These are phyloP conservation scores for Pseudozyma hubeiensis DNA, from an alignment of 1,284 basidiomycete genomes.

Conservation along the genomic window DNA sequence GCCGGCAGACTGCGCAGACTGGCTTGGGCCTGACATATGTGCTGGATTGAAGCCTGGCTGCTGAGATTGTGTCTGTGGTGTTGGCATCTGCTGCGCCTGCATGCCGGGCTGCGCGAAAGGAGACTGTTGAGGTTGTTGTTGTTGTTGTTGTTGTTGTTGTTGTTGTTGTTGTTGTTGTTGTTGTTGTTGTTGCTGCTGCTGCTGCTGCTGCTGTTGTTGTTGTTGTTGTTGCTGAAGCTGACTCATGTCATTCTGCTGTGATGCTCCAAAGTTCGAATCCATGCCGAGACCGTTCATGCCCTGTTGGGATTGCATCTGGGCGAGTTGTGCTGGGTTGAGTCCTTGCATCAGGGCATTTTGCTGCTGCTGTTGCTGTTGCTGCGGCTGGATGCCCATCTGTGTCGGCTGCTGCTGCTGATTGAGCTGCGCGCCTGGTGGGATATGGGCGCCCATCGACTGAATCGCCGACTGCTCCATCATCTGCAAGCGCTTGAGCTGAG, in stretches of 20 bases:
- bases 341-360: conserved; percentile 33
- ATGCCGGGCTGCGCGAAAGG: conserved; percentile 20
- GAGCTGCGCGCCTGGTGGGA: conserved; percentile 37
- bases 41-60: conserved; percentile 32
- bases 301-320: conserved; percentile 28
- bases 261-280: conserved; percentile 24
- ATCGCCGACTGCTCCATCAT: conserved; percentile 49
- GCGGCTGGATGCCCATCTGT: conserved; percentile 30
- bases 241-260: conserved; percentile 20
- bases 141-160: conserved; percentile 23
- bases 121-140: conserved; percentile 22
- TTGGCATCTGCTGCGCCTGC: conserved; percentile 34
- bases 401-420: conserved; percentile 32
- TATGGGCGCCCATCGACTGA: conserved; percentile 43
- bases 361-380: conserved; percentile 23
- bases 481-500: conserved; percentile 57
- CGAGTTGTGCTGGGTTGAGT: conserved; percentile 24
- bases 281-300: conserved; percentile 23
- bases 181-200: conserved; percentile 22
- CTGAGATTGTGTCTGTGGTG: conserved; percentile 27
- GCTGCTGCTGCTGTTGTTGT: conserved; percentile 25
- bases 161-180: conserved; percentile 14
- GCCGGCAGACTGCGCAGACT: conserved; percentile 15
- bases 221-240: conserved; percentile 18
- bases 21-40: conserved; percentile 26